A percentile compares a stretch with the other conserved stretches of the same genome.
These are phyloP conservation scores for Acacia concinna DNA, from an alignment of 331 rosid species.

Conservation along the genomic window DNA sequence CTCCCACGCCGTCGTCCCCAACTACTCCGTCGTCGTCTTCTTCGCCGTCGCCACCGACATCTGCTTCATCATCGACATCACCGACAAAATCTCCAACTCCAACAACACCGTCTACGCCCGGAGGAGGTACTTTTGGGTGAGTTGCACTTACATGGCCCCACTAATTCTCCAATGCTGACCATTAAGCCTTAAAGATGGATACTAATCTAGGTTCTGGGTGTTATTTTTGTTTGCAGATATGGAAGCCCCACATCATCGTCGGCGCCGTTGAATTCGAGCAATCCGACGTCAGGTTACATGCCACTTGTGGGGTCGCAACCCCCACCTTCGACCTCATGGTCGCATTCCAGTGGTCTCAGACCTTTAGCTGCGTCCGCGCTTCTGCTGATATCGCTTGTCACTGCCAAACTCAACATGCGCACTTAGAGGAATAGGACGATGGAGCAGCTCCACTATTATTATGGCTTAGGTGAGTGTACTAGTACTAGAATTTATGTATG, in stretches of 20 bases:
- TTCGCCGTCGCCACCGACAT: neutral
- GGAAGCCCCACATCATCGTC: conserved; percentile 53
- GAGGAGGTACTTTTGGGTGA: conserved; percentile 54
- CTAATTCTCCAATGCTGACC: neutral
- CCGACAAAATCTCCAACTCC: conserved; percentile 10
- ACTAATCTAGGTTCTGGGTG: conserved; percentile 27
- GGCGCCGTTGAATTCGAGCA: conserved; percentile 49
- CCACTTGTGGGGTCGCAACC: conserved; percentile 51
- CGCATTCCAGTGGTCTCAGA: conserved; percentile 50
- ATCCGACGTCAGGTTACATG: conserved; percentile 37
- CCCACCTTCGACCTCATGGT: conserved; percentile 49
- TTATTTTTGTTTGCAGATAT: conserved; percentile 50
- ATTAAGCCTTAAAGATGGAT: conserved; percentile 6
- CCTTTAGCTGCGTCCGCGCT: conserved; percentile 54
- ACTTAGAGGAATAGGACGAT: conserved; percentile 32
- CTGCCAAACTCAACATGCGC: conserved; percentile 31
- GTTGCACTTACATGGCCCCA: conserved; percentile 7
- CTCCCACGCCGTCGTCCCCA: neutral
- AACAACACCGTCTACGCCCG: conserved; percentile 40
- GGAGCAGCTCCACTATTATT: neutral
- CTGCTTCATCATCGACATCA: neutral
- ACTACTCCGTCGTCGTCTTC: neutral
- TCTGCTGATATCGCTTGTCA: conserved; percentile 43
- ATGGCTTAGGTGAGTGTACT: neutral
- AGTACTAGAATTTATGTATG: neutral